Evolutionary conservation across 192 early-diverging fungal genomes (phyloP), one percentile per base, ranked within the genome.

Genomic region (Chytriomyces sp.): DNA sequence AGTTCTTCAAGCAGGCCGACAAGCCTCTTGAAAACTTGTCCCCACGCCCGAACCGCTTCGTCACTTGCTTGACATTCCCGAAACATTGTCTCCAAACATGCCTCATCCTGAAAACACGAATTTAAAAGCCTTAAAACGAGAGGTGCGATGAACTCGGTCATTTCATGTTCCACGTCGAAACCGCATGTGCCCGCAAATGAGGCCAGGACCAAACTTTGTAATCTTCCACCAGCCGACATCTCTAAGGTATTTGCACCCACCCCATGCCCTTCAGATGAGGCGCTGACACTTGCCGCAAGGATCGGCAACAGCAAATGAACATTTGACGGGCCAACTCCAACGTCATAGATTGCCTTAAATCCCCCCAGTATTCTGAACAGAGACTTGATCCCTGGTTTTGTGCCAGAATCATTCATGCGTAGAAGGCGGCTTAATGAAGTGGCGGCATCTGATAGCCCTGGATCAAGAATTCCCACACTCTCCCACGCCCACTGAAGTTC

Each of bases 71-170:
- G 16, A 5, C 53, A 57, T 3, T 20, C 53, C 16, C 53, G 53
- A 26, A 46, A 16, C 23, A 67, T 13, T 23, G 26, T 45, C 20
- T 67, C 66, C 26, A 69, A 28, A 69, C 68, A 69, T 26, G 49
- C 68, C 11, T 69, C 68, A n/a, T 69, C 50, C 48, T 13, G 8
- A 28, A 53, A 69, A 69, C 68, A 69, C n/a, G 68, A 20, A 24
- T 10, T 11, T 20, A 69, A 16, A 13, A 69, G 46, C 23, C 26
- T 20, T 7, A 69, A 8, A 8, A 50, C 26, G 10, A 11, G 50
- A 7, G 50, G 68, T 10, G 53, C 23, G 8, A 69, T 46, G 20
- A 26, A 69, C 68, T 16, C n/a, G 7, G 49, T 47, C 50, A 69
- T 23, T 7, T 11, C 48, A 20, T 69, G 68, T 9, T 20, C 20